Conservation (phyloP, 805 yeast species). For the Pichia membranifaciens region DNA sequence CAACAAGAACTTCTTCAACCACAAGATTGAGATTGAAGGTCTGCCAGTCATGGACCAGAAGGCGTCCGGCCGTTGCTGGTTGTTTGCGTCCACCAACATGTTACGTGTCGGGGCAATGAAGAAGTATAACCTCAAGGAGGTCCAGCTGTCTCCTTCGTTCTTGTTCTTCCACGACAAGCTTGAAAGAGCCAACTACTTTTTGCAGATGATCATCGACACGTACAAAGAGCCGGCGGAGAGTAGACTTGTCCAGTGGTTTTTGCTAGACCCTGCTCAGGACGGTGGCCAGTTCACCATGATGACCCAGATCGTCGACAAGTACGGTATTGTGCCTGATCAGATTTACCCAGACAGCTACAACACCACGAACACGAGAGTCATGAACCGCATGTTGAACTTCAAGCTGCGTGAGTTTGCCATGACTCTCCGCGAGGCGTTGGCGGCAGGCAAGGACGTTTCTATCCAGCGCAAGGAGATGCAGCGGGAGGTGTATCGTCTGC, state of each 20-base stretch:
- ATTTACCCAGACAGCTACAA: slow-evolving; percentile 63
- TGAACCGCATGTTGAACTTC: slow-evolving; percentile 60
- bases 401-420: slow-evolving; percentile 77
- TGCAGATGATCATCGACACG: slow-evolving; percentile 72
- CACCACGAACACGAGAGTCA: slow-evolving; percentile 42
- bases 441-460: slow-evolving; percentile 37
- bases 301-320: slow-evolving; percentile 67
- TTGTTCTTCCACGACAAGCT: slow-evolving; percentile 80
- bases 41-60: slow-evolving; percentile 69
- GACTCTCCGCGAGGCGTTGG: slow-evolving; percentile 45
- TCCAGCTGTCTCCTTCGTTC: slow-evolving; percentile 74
- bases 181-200: slow-evolving; percentile 75
- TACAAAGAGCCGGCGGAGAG: slow-evolving; percentile 61
- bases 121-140: slow-evolving; percentile 56
- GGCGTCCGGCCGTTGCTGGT: slow-evolving; percentile 81
- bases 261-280: slow-evolving; percentile 64
- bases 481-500: slow-evolving; percentile 56
- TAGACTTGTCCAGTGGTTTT: slow-evolving; percentile 59
- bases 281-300: slow-evolving; percentile 91
- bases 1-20: slow-evolving; percentile 36
- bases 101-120: slow-evolving; percentile 58
- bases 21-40: slow-evolving; percentile 43
- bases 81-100: slow-evolving; percentile 76
- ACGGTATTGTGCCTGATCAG: slow-evolving; percentile 73
- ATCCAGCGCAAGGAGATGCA: slow-evolving; percentile 37